Evolutionary conservation across 352 stramenopile genomes (phyloP).

Genomic region (Phytophthora tentaculata): DNA sequence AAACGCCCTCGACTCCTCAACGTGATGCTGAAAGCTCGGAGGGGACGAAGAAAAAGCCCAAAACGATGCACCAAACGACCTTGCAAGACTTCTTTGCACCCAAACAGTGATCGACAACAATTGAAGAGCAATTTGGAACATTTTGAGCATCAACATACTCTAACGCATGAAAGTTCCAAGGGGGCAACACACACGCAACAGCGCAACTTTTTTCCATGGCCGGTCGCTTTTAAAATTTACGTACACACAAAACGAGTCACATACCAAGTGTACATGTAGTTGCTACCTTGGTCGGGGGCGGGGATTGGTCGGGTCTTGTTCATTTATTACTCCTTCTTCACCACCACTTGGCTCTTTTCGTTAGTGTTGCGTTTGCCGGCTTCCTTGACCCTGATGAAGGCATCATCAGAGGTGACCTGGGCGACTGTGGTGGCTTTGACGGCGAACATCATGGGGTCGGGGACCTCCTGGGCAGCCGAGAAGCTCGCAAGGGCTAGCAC

Average conservation of each 20-base stretch:
- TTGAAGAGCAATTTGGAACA: not conserved
- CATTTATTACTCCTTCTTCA: conserved; percentile 18
- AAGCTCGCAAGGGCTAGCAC: conserved; percentile 25
- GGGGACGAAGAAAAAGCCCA: conserved; percentile 30
- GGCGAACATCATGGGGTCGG: conserved; percentile 30
- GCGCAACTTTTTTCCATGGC: conserved; percentile 14
- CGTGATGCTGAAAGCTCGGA: conserved; percentile 12
- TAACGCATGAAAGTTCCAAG: not conserved
- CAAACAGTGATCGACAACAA: conserved; percentile 18
- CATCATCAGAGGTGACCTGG: conserved; percentile 25
- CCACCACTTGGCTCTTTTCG: conserved; percentile 8
- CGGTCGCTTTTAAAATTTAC: conserved; percentile 28
- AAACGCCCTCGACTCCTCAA: conserved; percentile 6
- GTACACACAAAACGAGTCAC: conserved; percentile 28
- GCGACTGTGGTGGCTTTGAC: conserved; percentile 24
- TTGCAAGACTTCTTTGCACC: conserved; percentile 37
- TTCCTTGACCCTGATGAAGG: conserved; percentile 13
- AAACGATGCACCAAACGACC: conserved; percentile 35
- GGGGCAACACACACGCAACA: not conserved
- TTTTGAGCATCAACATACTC: too few species aligned
- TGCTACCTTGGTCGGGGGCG: conserved; percentile 9
- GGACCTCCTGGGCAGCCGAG: conserved; percentile 11
- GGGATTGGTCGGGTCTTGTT: not conserved
- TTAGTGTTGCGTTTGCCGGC: conserved; percentile 30
- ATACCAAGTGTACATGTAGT: conserved; percentile 26